phyloP scores from a whole-genome alignment of 768 basidiomycete genomes.

The Lyophyllum atratum region DNA sequence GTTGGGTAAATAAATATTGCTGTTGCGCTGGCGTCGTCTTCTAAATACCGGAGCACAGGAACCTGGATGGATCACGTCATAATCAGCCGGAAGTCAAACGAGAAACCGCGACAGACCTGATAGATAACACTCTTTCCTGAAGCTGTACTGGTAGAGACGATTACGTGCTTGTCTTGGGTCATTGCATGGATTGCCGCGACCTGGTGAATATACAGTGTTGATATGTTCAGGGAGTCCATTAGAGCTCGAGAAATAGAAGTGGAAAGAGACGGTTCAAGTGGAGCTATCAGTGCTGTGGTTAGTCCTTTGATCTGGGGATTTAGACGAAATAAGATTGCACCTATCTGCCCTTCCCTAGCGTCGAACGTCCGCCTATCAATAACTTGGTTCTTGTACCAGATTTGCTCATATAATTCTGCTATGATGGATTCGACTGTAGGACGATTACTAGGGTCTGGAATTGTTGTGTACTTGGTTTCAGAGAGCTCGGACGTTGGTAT shows the following conservation, averaged over 20 bases:
- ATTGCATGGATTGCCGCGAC: constrained; percentile 70
- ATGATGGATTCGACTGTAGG: constrained; percentile 61
- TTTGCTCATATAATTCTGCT: constrained; percentile 53
- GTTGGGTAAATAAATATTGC: constrained; percentile 90
- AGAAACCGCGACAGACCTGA: constrained; percentile 47
- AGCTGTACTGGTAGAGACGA: constrained; percentile 89
- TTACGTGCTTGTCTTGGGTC: constrained; percentile 61
- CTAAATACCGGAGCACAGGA: constrained; percentile 67
- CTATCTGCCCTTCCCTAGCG: constrained; percentile 52
- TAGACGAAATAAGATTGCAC: constrained; percentile 23
- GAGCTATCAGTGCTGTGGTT: constrained; percentile 31
- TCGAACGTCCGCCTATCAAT: constrained; percentile 53
- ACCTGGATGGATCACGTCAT: constrained; percentile 42
- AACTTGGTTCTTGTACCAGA: constrained; percentile 77
- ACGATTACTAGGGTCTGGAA: constrained; percentile 50
- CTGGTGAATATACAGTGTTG: constrained; percentile 69
- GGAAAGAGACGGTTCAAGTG: constrained; percentile 60
- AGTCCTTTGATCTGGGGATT: not conserved
- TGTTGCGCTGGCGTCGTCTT: constrained; percentile 60
- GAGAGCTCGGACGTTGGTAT: constrained; percentile 6
- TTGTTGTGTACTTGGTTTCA: constrained; percentile 20
- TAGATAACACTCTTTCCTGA: constrained; percentile 90
- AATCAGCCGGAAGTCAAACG: not conserved
- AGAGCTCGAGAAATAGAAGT: constrained; percentile 56
- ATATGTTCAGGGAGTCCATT: constrained; percentile 57